Conservation (phyloP, 768 basidiomycete species). For the Pleurotus cornucopiae region DNA sequence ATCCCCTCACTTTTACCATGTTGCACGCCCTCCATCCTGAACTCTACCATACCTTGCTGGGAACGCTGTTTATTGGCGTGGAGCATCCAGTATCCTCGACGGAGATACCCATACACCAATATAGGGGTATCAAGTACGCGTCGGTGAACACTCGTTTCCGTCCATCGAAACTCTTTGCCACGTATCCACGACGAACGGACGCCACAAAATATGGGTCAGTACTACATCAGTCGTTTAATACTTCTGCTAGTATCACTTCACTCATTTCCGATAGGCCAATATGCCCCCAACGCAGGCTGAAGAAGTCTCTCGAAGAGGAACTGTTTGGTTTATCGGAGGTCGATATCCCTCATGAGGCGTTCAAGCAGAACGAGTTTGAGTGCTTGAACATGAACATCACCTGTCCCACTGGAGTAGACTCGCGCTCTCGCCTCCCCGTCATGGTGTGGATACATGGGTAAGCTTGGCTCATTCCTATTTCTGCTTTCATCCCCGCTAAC, state of each 20-base stretch:
- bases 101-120: constrained; percentile 60
- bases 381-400: constrained; percentile 81
- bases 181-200: constrained; percentile 55
- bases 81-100: constrained; percentile 57
- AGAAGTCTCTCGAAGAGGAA: constrained; percentile 50
- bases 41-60: constrained; percentile 50
- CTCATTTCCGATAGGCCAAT: constrained; percentile 49
- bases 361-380: constrained; percentile 71
- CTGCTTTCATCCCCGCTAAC: constrained; percentile 2
- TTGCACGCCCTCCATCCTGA: constrained; percentile 21
- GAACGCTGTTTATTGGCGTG: constrained; percentile 64
- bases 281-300: constrained; percentile 57
- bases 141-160: constrained; percentile 70
- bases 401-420: constrained; percentile 54
- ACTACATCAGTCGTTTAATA: constrained; percentile 5
- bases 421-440: constrained; percentile 59
- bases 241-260: neutral
- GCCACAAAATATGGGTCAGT: constrained; percentile 66
- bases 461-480: constrained; percentile 18
- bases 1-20: constrained; percentile 25
- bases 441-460: constrained; percentile 90
- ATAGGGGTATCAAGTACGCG: constrained; percentile 76
- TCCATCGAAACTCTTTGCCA: constrained; percentile 58
- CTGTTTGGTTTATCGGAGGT: constrained; percentile 55
- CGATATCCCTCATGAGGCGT: constrained; percentile 47